Conservation (phyloP, 441 rosid genomes). For the Lepidium campestre region DNA sequence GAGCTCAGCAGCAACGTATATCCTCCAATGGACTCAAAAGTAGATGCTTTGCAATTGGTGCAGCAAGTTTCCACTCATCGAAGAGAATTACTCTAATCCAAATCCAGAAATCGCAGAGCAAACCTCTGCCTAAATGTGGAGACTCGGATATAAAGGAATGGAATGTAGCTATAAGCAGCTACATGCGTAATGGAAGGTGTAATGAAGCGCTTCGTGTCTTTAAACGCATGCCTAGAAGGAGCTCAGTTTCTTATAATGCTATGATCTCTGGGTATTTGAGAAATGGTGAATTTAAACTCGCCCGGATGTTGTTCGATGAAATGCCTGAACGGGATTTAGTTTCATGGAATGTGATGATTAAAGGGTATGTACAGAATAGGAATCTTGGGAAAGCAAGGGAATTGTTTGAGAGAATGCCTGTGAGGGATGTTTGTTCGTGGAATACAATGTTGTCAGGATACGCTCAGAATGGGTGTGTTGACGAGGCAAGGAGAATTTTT, state of each 20-base stretch:
- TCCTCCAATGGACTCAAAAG: slow-evolving; percentile 9
- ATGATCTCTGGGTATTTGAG: slow-evolving; percentile 41
- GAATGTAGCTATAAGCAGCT: slow-evolving; percentile 39
- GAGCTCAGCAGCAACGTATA: slow-evolving; percentile 4
- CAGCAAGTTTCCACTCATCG: slow-evolving; percentile 31
- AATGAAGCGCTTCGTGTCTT: slow-evolving; percentile 36
- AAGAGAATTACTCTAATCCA: slow-evolving; percentile 25
- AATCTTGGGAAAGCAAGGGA: slow-evolving; percentile 43
- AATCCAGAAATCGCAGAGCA: slow-evolving; percentile 11
- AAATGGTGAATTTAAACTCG: slow-evolving; percentile 29
- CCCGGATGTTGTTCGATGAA: slow-evolving; percentile 41
- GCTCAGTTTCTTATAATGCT: slow-evolving; percentile 45
- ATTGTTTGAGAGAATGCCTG: slow-evolving; percentile 52
- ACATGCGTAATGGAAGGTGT: slow-evolving; percentile 39
- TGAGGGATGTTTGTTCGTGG: slow-evolving; percentile 65
- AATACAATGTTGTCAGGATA: slow-evolving; percentile 70
- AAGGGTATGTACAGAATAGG: slow-evolving; percentile 42
- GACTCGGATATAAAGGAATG: slow-evolving; percentile 42
- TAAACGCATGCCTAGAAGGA: slow-evolving; percentile 43
- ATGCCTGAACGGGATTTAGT: slow-evolving; percentile 47
- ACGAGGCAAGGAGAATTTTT: slow-evolving; percentile 55
- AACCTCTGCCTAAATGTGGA: neutral
- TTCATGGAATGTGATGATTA: slow-evolving; percentile 52
- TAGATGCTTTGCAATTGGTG: neutral
- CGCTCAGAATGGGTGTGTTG: slow-evolving; percentile 62